Conservation (phyloP, 805 yeast genomes). For the Lipomyces sp. region DNA sequence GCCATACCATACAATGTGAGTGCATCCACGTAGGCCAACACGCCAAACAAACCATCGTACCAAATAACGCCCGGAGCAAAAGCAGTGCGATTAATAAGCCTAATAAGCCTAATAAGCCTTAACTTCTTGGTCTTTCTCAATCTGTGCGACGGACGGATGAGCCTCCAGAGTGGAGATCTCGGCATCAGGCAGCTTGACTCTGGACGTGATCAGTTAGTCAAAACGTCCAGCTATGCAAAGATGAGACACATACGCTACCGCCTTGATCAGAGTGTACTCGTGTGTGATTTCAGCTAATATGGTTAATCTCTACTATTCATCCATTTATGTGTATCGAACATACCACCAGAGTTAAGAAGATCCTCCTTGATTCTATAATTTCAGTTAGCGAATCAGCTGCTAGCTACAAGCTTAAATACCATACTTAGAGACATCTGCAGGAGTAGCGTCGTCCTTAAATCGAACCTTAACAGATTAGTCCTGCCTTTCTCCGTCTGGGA, state of each 20-base stretch:
- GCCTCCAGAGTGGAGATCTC: slow-evolving; percentile 28
- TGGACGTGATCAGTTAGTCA: neutral
- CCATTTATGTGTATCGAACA: neutral
- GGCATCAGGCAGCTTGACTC: slow-evolving; percentile 36
- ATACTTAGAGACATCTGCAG: slow-evolving; percentile 36
- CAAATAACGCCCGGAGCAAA: neutral
- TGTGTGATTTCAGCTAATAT: slow-evolving; percentile 35
- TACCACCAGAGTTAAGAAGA: slow-evolving; percentile 37
- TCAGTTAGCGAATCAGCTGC: slow-evolving; percentile 4
- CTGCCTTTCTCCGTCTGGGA: neutral
- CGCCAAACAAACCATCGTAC: neutral
- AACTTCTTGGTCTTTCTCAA: slow-evolving; percentile 40
- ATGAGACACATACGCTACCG: slow-evolving; percentile 34
- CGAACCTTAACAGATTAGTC: slow-evolving; percentile 27
- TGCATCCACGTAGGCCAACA: neutral
- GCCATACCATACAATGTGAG: neutral
- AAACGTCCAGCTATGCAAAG: neutral
- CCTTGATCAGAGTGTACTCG: slow-evolving; percentile 40
- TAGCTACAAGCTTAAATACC: slow-evolving; percentile 1
- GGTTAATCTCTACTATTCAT: neutral
- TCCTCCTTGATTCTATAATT: slow-evolving; percentile 30
- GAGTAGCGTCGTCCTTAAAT: slow-evolving; percentile 35
- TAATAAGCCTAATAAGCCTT: slow-evolving; percentile 18
- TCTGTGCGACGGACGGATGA: slow-evolving; percentile 35
- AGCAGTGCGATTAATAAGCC: neutral